Evolutionary conservation across 108 stramenopile species (phyloP), one percentile per base, ranked within the genome.

Genomic region (Nitzschia palea): DNA sequence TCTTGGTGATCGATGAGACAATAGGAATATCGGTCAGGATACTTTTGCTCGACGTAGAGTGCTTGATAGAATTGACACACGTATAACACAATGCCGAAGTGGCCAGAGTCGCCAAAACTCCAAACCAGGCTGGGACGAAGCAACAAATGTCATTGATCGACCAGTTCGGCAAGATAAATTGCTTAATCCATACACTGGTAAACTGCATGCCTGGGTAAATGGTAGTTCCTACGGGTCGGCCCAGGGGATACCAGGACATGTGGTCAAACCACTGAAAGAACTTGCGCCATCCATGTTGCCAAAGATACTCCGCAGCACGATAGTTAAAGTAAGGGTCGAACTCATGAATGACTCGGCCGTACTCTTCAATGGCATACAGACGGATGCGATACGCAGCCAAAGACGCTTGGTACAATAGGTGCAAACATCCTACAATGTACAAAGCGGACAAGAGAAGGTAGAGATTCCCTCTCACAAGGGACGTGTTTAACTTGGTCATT

Each of bases 201-300:
- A 95, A 72, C 76, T 98, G 97, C 85, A 99, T 90, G 2, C 99
- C 99, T 26, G 99, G 99, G 79, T 98, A 99, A 72, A 98, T 98
- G 44, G 99, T 99, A 3, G 96, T 97, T 30, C 99, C 99, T 18
- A 99, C 97, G 23, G 96, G 96, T 12, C 97, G 76, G 47, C 89
- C 84, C 22, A 99, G 76, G 32, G 99, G 99, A 84, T 98, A 99
- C 99, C 99, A 99, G 22, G 69, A 62, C 81, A 66, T 82, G 73
- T 95, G 85, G 78, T 96, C 95, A 70, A 93, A 97, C 95, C 97
- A 97, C 18, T 71, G 51, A 44, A 77, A 83, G 80, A 97, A 97
- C 25, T 68, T 78, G 0, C 73, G 33, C 73, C 73, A 25, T 12
- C 88, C 88, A 62, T 86, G 44, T 22, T 58, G 29, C 62, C 82